These are phyloP conservation scores for Colletotrichum paranaense DNA, from an alignment of 2,329 filamentous ascomycete genomes.

Conservation along the genomic window DNA sequence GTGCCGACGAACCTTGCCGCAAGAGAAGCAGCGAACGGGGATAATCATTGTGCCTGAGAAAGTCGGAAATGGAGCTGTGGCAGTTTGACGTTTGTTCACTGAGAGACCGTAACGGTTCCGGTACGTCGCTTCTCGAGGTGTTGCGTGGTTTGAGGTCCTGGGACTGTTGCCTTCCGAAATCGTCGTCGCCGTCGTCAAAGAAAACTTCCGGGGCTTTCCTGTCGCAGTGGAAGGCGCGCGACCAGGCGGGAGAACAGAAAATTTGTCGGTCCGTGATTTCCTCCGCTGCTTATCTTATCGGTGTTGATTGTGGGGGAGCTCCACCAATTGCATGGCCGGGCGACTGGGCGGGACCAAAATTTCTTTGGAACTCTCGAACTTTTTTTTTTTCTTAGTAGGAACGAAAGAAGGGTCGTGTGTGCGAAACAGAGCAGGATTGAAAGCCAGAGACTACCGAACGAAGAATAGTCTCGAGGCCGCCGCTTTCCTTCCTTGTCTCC, in stretches of 20 bases:
- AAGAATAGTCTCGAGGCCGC: constrained; percentile 21
- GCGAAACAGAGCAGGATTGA: constrained; percentile 24
- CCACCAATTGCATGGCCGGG: constrained; percentile 32
- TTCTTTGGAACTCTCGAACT: constrained; percentile 36
- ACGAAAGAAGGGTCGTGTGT: constrained; percentile 24
- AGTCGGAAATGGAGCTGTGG: neutral
- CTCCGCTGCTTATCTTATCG: constrained; percentile 36
- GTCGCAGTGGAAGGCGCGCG: neutral
- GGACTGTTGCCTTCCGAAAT: neutral
- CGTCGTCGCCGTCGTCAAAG: constrained; percentile 20
- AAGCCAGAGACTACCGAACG: constrained; percentile 20
- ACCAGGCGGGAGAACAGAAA: constrained; percentile 22
- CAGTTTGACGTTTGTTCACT: neutral
- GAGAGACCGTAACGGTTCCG: neutral
- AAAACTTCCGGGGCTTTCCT: constrained; percentile 10
- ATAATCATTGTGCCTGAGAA: constrained; percentile 84
- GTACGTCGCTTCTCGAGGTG: neutral
- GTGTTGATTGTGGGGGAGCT: constrained; percentile 10
- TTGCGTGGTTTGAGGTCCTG: neutral
- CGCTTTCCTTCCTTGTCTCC: neutral
- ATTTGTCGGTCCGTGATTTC: constrained; percentile 30
- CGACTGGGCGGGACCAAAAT: constrained; percentile 36
- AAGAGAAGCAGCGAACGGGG: constrained; percentile 97
- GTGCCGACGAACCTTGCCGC: constrained; percentile 85
- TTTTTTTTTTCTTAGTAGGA: constrained; percentile 33